A percentile compares a stretch with the other conserved stretches of the same genome.
Conservation (phyloP, 164 flowering plant species). For the Chloranthus sessilifolius region DNA sequence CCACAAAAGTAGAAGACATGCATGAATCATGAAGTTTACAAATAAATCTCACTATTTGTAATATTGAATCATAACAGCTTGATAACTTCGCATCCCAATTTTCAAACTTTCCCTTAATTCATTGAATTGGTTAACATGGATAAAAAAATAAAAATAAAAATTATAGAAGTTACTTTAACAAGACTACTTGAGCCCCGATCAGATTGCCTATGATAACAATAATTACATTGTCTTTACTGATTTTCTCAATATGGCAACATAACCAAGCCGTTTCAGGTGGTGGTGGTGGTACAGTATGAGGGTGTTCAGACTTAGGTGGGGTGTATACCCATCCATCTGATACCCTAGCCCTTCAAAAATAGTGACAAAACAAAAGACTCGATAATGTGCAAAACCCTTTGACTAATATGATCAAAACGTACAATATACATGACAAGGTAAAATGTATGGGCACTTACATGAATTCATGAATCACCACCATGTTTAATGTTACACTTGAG, state of each 20-base stretch:
- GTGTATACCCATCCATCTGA: background rate
- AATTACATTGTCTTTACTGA: background rate
- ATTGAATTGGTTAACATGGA: no score
- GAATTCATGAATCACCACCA: constrained; percentile 1
- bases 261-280: background rate
- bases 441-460: constrained; percentile 3
- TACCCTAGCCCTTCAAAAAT: background rate
- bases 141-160: no score
- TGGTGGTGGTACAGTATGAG: background rate
- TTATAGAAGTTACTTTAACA: no score
- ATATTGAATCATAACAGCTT: no score
- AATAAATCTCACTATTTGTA: no score
- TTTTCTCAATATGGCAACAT: background rate
- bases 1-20: no score
- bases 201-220: no score
- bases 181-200: no score
- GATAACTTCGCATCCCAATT: no score
- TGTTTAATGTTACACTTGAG: constrained; percentile 4
- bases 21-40: no score
- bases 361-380: background rate
- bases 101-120: no score
- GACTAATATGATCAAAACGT: background rate
- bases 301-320: background rate
- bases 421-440: constrained; percentile 8
- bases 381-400: background rate